These are phyloP conservation scores for Curvularia hawaiiensis DNA, from an alignment of 2,329 filamentous ascomycete species.

Conservation along the genomic window DNA sequence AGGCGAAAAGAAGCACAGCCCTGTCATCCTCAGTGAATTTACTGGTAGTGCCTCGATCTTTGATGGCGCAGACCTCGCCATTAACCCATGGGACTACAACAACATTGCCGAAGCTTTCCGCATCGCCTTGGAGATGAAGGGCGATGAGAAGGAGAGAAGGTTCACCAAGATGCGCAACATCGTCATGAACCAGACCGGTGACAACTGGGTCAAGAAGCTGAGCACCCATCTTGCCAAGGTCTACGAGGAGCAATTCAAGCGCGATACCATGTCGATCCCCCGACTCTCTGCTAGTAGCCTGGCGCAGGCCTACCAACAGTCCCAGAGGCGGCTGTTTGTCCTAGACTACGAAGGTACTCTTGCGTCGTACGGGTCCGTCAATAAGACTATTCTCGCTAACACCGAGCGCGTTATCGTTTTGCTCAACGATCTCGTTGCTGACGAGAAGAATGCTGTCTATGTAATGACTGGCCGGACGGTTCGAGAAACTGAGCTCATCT, in stretches of 20 bases:
- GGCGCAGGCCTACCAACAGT: constrained; percentile 67
- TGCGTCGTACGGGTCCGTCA: constrained; percentile 83
- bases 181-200: constrained; percentile 81
- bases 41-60: constrained; percentile 91
- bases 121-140: constrained; percentile 78
- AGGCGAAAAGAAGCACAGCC: constrained; percentile 77
- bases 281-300: constrained; percentile 75
- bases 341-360: constrained; percentile 94
- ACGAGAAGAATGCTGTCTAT: constrained; percentile 84
- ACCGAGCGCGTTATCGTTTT: constrained; percentile 85
- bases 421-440: constrained; percentile 78
- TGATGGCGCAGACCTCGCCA: constrained; percentile 75
- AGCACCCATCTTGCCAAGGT: constrained; percentile 72
- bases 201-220: constrained; percentile 83
- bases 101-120: constrained; percentile 87
- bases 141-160: constrained; percentile 72
- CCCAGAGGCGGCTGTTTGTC: constrained; percentile 78
- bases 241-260: constrained; percentile 82
- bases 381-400: constrained; percentile 82
- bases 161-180: constrained; percentile 76
- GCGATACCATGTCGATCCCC: constrained; percentile 85
- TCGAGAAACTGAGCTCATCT: constrained; percentile 85
- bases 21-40: constrained; percentile 92
- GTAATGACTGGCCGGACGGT: constrained; percentile 91
- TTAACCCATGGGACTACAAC: constrained; percentile 96